Percentiles rank a stretch among this genome's conserved stretches.
These are phyloP conservation scores for Miscanthus lutarioriparius DNA, from an alignment of 176 grass and related monocot genomes.

Conservation along the genomic window DNA sequence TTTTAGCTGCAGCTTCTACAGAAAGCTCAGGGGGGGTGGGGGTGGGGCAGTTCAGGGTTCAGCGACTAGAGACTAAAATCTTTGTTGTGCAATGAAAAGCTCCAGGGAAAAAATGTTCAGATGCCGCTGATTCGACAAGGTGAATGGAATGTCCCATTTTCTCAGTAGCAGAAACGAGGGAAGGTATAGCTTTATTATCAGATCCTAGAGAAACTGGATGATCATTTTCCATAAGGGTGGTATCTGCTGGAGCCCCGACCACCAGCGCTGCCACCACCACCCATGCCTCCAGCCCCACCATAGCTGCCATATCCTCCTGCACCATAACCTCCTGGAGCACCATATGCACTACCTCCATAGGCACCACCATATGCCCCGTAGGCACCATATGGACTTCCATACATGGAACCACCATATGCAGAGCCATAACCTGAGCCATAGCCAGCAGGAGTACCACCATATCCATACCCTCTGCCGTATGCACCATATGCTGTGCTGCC, in stretches of 20 bases:
- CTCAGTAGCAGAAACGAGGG: constrained; percentile 20
- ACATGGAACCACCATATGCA: constrained; percentile 72
- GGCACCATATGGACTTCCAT: constrained; percentile 59
- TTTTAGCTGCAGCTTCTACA: constrained; percentile 31
- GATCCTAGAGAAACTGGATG: constrained; percentile 1
- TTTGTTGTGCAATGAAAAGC: constrained; percentile 16
- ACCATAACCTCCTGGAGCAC: constrained; percentile 55
- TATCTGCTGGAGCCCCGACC: constrained; percentile 70
- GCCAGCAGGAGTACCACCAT: constrained; percentile 46
- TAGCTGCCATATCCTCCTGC: constrained; percentile 57
- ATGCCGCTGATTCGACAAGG: neutral
- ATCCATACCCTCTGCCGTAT: constrained; percentile 62
- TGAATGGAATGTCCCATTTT: constrained; percentile 16
- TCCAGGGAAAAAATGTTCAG: constrained; percentile 14
- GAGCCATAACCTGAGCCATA: constrained; percentile 63
- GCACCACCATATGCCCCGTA: constrained; percentile 55
- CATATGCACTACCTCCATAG: constrained; percentile 47
- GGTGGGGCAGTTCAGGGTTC: constrained; percentile 15
- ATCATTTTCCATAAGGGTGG: constrained; percentile 80
- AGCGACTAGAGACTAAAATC: constrained; percentile 28
- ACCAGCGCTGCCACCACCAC: constrained; percentile 24
- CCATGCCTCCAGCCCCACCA: constrained; percentile 55
- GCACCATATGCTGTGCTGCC: constrained; percentile 65
- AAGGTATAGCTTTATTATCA: constrained; percentile 45
- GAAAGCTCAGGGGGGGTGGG: neutral